phyloP scores from a whole-genome alignment of 2,329 filamentous ascomycete species.

The Corinectria fuckeliana region DNA sequence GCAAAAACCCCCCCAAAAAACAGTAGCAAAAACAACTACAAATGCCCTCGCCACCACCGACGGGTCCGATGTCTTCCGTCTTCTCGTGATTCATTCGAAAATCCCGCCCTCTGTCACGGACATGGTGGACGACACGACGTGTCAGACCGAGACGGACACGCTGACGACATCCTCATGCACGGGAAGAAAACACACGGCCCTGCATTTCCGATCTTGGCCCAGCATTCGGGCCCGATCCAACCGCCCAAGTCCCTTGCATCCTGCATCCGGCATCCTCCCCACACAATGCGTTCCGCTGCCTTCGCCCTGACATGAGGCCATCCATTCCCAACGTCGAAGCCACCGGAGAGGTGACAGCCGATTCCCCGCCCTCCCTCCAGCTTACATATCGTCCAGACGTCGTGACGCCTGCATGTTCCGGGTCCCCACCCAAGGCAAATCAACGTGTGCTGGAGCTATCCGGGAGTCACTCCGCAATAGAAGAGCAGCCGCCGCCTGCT shows the following conservation, averaged over 20 bases:
- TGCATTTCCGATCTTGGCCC: slow-evolving; percentile 14
- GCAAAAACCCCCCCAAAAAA: too few relatives aligned
- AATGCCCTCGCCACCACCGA: neutral
- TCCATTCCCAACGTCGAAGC: slow-evolving; percentile 7
- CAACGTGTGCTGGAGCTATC: slow-evolving; percentile 1
- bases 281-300: slow-evolving; percentile 3
- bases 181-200: slow-evolving; percentile 6
- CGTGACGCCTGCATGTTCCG: slow-evolving; percentile 21
- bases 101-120: neutral
- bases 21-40: neutral
- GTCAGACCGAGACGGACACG: slow-evolving; percentile 22
- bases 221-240: slow-evolving; percentile 19
- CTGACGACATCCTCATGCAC: neutral
- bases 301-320: slow-evolving; percentile 28
- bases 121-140: slow-evolving; percentile 18
- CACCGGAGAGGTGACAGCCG: slow-evolving; percentile 24
- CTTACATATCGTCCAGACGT: slow-evolving; percentile 18
- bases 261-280: slow-evolving; percentile 2
- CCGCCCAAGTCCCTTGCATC: slow-evolving; percentile 23
- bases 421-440: slow-evolving; percentile 10
- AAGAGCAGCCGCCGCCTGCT: slow-evolving; percentile 21
- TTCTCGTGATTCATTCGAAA: slow-evolving; percentile 10
- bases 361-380: slow-evolving; percentile 32
- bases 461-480: slow-evolving; percentile 1
- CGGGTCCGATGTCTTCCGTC: neutral